Evolutionary conservation across 2,329 filamentous ascomycete genomes (phyloP).

Genomic region (Penicillium sp.): DNA sequence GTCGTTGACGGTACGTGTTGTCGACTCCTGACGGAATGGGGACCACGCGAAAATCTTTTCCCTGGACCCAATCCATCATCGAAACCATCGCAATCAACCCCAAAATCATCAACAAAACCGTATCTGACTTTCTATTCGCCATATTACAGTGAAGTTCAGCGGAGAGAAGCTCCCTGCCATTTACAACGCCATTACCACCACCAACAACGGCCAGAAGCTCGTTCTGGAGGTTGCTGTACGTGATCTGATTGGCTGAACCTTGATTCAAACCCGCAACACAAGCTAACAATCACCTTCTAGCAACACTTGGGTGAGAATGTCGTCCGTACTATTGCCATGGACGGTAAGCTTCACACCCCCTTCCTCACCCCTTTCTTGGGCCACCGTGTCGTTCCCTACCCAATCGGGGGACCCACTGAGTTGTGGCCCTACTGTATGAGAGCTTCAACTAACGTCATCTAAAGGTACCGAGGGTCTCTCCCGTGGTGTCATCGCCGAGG

Average conservation of each 20-base stretch:
- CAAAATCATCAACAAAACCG: constrained; percentile 24
- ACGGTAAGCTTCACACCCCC: constrained; percentile 65
- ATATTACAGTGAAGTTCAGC: constrained; percentile 86
- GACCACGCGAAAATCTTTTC: constrained; percentile 46
- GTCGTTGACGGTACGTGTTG: constrained; percentile 85
- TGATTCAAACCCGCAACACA: constrained; percentile 14
- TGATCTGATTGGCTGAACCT: constrained; percentile 28
- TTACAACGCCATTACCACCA: constrained; percentile 91
- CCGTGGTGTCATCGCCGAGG: constrained; percentile 78
- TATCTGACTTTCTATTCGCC: constrained; percentile 34
- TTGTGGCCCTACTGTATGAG: constrained; percentile 10
- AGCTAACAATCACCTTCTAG: constrained; percentile 50
- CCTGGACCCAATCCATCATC: constrained; percentile 40
- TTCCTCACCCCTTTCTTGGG: constrained; percentile 14
- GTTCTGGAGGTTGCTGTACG: constrained; percentile 94
- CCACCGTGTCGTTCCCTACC: constrained; percentile 25
- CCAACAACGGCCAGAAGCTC: constrained; percentile 91
- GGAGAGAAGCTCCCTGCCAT: constrained; percentile 89
- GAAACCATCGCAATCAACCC: constrained; percentile 32
- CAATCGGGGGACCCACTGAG: constrained; percentile 21
- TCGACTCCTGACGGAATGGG: constrained; percentile 24
- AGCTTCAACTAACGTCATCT: constrained; percentile 21
- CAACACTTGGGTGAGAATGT: constrained; percentile 99
- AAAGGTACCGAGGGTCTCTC: constrained; percentile 98
- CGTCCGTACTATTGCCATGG: constrained; percentile 99